Conservation (phyloP, 1,284 basidiomycete genomes). For the Cutaneotrichosporon sp. region DNA sequence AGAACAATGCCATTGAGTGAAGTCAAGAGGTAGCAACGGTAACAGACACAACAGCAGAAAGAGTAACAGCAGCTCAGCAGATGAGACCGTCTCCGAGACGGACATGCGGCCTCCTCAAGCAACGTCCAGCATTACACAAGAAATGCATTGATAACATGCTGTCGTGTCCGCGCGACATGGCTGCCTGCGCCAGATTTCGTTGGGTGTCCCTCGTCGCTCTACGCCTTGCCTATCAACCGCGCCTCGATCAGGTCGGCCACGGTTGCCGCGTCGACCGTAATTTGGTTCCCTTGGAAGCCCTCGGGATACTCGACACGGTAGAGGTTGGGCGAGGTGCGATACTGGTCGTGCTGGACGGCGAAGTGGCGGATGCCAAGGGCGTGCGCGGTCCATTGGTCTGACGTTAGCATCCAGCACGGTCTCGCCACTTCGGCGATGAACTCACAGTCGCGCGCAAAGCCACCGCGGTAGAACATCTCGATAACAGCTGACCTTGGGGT, state of each 20-base stretch:
- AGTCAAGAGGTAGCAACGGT: too few relatives aligned
- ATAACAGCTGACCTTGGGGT: slow-evolving; percentile 52
- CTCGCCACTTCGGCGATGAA: slow-evolving; percentile 17
- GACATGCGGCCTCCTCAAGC: background rate
- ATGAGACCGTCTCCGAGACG: background rate
- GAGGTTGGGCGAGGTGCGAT: slow-evolving; percentile 59
- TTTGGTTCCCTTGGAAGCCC: slow-evolving; percentile 65
- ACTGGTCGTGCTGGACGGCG: slow-evolving; percentile 50
- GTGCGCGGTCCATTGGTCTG: slow-evolving; percentile 52
- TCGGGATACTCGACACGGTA: slow-evolving; percentile 66
- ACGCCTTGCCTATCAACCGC: slow-evolving; percentile 83
- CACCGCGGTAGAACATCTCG: slow-evolving; percentile 52
- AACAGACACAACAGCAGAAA: too few relatives aligned
- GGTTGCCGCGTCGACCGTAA: slow-evolving; percentile 75
- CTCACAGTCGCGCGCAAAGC: slow-evolving; percentile 50
- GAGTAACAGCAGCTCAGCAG: background rate
- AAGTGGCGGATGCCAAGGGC: slow-evolving; percentile 52
- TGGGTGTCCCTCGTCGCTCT: slow-evolving; percentile 35
- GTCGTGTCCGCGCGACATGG: background rate
- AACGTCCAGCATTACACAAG: background rate
- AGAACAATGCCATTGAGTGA: too few relatives aligned
- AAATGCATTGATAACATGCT: slow-evolving; percentile 7
- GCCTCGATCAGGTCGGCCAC: slow-evolving; percentile 81
- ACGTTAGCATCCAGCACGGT: background rate
- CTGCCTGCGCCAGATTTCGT: background rate